phyloP scores from a whole-genome alignment of 495 filamentous ascomycete genomes.

The Lasiosphaeriaceae sp. region DNA sequence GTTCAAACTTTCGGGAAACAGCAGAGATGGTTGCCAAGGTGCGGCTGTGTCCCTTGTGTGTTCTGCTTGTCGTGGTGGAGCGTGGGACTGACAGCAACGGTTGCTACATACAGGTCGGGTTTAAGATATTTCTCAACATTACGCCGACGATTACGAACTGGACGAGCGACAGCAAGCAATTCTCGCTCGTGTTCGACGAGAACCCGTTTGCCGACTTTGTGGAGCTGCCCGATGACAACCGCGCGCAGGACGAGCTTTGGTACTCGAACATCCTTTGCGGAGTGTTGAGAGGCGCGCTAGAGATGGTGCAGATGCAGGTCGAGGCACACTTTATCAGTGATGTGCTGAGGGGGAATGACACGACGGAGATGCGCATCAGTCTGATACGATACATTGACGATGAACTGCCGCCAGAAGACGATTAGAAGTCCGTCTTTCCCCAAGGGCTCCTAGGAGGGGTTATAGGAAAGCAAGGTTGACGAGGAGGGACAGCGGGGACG shows the following conservation, averaged over 20 bases:
- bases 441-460: no score
- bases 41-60: constrained; percentile 5
- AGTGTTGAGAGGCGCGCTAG: constrained; percentile 81
- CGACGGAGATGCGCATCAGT: constrained; percentile 93
- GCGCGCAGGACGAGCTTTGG: constrained; percentile 96
- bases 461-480: no score
- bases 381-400: constrained; percentile 95
- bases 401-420: constrained; percentile 94
- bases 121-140: constrained; percentile 98
- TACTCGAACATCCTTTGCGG: constrained; percentile 97
- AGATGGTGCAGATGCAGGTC: constrained; percentile 99
- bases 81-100: background rate
- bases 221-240: constrained; percentile 91
- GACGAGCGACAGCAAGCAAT: constrained; percentile 92
- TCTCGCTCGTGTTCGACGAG: constrained; percentile 93
- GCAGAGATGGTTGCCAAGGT: constrained; percentile 97
- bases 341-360: constrained; percentile 87
- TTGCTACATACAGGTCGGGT: constrained; percentile 65
- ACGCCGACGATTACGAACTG: constrained; percentile 94
- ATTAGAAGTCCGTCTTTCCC: constrained; percentile 42
- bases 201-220: constrained; percentile 97
- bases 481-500: no score
- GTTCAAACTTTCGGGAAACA: constrained; percentile 89
- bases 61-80: background rate
- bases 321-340: constrained; percentile 97